A percentile compares a stretch with the other conserved stretches of the same genome.
Evolutionary conservation across 495 filamentous ascomycete genomes (phyloP).

Genomic region (Aspergillus heteromorphus): DNA sequence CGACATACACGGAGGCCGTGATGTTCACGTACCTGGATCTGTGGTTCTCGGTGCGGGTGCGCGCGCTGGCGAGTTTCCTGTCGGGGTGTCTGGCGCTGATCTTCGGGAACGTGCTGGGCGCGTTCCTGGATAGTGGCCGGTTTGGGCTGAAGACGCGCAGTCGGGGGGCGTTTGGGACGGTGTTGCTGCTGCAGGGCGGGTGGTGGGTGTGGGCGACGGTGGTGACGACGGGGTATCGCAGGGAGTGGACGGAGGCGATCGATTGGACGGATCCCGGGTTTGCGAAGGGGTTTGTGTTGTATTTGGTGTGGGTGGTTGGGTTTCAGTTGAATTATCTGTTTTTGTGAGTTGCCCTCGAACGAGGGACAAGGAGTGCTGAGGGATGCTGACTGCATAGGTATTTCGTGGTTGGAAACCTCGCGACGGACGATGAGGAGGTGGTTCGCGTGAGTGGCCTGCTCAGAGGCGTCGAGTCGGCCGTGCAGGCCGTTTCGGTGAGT

Average conservation of each 20-base stretch:
- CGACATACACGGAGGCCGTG: constrained; percentile 56
- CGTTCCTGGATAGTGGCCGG: constrained; percentile 47
- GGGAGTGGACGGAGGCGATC: constrained; percentile 45
- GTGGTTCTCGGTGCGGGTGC: constrained; percentile 58
- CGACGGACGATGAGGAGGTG: constrained; percentile 49
- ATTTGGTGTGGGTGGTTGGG: constrained; percentile 50
- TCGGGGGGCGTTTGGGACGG: constrained; percentile 36
- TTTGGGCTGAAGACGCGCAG: constrained; percentile 45
- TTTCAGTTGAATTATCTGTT: constrained; percentile 64
- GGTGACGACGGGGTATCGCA: constrained; percentile 46
- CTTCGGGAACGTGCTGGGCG: constrained; percentile 51
- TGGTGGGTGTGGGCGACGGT: constrained; percentile 61
- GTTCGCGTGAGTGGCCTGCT: constrained; percentile 57
- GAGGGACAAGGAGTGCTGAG: neutral
- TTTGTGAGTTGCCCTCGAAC: constrained; percentile 36
- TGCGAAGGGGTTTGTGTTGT: constrained; percentile 52
- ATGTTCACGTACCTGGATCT: constrained; percentile 56
- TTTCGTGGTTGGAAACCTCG: constrained; percentile 40
- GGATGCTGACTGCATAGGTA: constrained; percentile 5
- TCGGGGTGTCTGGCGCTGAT: constrained; percentile 55
- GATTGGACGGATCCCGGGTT: constrained; percentile 56
- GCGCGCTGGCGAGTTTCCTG: constrained; percentile 58
- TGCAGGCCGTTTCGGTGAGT: constrained; percentile 52
- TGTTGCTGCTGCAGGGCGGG: constrained; percentile 49
- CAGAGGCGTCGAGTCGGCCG: constrained; percentile 57